Evolutionary conservation across 495 filamentous ascomycete species (phyloP).

Genomic region (Ramalina peruviana): DNA sequence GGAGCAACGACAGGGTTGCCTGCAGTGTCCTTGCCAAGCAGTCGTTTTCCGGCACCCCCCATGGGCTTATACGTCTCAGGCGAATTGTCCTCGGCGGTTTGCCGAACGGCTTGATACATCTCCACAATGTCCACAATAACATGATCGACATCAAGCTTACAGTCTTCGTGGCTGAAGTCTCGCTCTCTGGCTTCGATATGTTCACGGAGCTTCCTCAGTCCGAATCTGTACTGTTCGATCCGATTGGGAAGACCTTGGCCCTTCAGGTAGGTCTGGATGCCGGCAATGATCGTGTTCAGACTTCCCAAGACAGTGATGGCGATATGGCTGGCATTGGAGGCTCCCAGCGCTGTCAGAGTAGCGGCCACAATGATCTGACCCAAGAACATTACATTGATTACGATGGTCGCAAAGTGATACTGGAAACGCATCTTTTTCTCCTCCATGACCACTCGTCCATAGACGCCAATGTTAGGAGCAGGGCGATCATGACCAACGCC

Average conservation of each 20-base stretch:
- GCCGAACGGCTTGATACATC: conserved; percentile 10
- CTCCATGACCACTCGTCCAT: conserved; percentile 39
- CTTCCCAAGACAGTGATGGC: conserved; percentile 49
- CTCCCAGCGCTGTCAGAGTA: conserved; percentile 47
- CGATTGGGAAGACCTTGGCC: conserved; percentile 46
- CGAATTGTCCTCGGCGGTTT: conserved; percentile 11
- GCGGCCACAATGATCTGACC: conserved; percentile 49
- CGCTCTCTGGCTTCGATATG: conserved; percentile 50
- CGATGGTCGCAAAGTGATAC: conserved; percentile 12
- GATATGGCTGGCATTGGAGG: conserved; percentile 37
- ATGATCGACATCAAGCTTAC: conserved; percentile 6
- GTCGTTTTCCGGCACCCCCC: conserved; percentile 9
- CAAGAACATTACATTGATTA: conserved; percentile 44
- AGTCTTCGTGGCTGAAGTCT: conserved; percentile 10
- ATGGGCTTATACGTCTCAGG: conserved; percentile 10
- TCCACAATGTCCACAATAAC: conserved; percentile 5
- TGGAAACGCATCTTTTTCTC: conserved; percentile 31
- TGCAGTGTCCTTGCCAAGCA: not conserved
- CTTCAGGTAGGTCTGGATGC: conserved; percentile 47
- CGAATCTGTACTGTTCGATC: conserved; percentile 40
- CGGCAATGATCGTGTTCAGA: conserved; percentile 51
- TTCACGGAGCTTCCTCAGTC: conserved; percentile 47
- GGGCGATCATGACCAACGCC: conserved; percentile 18
- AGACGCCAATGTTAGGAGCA: conserved; percentile 44
- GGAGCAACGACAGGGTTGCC: not conserved